Evolutionary conservation across 305 asterid genomes (phyloP), one percentile per base, ranked within the genome.

Genomic region (Caryopteris hybrid): DNA sequence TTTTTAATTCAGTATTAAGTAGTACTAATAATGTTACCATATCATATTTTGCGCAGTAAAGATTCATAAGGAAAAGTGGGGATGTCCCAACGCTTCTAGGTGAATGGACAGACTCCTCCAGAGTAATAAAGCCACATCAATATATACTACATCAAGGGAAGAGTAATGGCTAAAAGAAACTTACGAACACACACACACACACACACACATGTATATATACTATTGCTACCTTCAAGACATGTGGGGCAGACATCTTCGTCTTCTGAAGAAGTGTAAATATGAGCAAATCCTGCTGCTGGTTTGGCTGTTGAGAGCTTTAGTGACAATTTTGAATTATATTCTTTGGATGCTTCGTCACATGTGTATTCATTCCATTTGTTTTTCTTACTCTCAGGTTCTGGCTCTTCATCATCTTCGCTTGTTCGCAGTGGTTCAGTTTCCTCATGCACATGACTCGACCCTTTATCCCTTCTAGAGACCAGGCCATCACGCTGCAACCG

Each of bases 191-290:
- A n/a, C n/a, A n/a, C n/a, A n/a, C n/a, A n/a, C n/a, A n/a, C n/a
- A n/a, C n/a, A n/a, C n/a, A n/a, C n/a, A n/a, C n/a, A n/a, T n/a
- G n/a, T n/a, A n/a, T n/a, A n/a, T n/a, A n/a, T n/a, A n/a, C n/a
- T 13, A 45, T 29, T 68, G 45, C 22, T 78, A 90, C 98, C 98
- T 85, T 90, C 97, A 68, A 92, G 97, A 80, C 98, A 92, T 16
- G 97, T 92, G 22, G 97, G 97, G 78, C 98, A 92, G 61, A 88
- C 96, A 81, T 92, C 98, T 84, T 92, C 97, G 66, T 92, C 98
- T 72, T 92, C 97, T n/a, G 88, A 80, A 59, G 87, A 81, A 66
- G 86, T 62, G 79, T 80, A 83, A 69, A 88, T 80, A 82, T 88
- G 93, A 71, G 91, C 85, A 78, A 61, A 90, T 74, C 93, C 97